These are phyloP conservation scores for Amylostereum areolatum DNA, from an alignment of 1,284 basidiomycete genomes.

Conservation along the genomic window DNA sequence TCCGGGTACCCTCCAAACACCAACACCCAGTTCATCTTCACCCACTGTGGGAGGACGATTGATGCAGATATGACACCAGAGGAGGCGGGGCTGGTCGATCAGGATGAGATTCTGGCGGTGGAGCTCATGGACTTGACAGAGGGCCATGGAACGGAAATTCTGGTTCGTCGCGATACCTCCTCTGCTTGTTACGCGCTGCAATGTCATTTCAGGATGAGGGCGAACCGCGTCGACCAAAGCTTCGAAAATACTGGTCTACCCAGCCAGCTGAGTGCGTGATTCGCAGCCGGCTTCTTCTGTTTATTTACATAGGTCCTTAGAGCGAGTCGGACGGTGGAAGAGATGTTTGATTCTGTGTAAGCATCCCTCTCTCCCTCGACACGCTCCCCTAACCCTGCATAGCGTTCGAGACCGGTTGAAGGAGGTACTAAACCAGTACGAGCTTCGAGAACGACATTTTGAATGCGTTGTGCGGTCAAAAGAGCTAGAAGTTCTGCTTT, in stretches of 20 bases:
- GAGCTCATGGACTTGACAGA: constrained; percentile 83
- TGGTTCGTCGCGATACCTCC: constrained; percentile 36
- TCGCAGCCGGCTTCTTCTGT: constrained; percentile 2
- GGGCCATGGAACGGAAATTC: constrained; percentile 50
- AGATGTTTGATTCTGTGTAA: constrained; percentile 77
- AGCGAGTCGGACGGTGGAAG: constrained; percentile 65
- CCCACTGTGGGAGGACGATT: constrained; percentile 67
- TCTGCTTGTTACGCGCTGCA: constrained; percentile 4
- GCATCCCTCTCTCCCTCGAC: constrained; percentile 21
- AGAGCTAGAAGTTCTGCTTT: constrained; percentile 77
- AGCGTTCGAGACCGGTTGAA: constrained; percentile 79
- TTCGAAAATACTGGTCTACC: constrained; percentile 73
- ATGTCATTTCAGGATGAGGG: constrained; percentile 47
- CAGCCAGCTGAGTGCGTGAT: constrained; percentile 61
- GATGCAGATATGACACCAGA: constrained; percentile 78
- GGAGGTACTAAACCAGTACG: constrained; percentile 76
- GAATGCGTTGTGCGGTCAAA: constrained; percentile 84
- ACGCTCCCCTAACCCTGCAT: constrained; percentile 6
- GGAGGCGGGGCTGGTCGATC: constrained; percentile 76
- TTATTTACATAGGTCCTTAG: constrained; percentile 29
- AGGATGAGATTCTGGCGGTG: constrained; percentile 78
- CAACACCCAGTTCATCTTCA: constrained; percentile 72
- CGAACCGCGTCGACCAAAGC: constrained; percentile 54
- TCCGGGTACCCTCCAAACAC: constrained; percentile 23
- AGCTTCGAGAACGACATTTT: constrained; percentile 81